Evolutionary conservation across 257 asterid species (phyloP), one percentile per base, ranked within the genome.

Genomic region (Coffea canephora): DNA sequence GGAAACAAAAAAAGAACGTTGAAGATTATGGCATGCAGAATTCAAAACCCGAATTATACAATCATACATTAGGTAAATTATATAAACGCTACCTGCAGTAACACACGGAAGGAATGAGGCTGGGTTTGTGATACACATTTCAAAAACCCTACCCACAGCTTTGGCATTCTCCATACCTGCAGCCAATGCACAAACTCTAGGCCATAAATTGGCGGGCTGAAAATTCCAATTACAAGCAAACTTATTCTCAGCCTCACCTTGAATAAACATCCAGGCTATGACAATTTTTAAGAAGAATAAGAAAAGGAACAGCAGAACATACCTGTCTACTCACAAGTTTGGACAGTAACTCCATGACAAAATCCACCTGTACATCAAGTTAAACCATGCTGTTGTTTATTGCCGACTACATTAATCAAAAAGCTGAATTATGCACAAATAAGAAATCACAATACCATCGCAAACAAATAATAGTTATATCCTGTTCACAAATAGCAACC

Each of bases 81-180:
- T 27, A 83, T 71, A 61, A 49, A 71, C 13, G 74, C 39, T 90
- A 93, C 99, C 98, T 92, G 97, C 59, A 96, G 82, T 84, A 96
- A 82, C 73, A 94, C 98, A 52, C 84, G 89, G 87, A 94, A 94
- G 74, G 99, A 96, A 84, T 90, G 98, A 31, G 99, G 99, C 80
- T 90, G 97, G 5, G 97, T 96, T 82, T 96, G 99, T 41, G 97
- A 92, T 79, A 96, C 87, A 67, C 98, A 96, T 88, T 96, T 96
- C 88, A 96, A 81, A 89, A 96, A 89, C 72, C 99, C 98, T 76
- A 94, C 92, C 97, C 97, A 96, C 67, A 92, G 86, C 85, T 96
- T 92, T 41, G 98, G 97, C 95, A 91, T 91, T 86, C 92, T 91
- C 99, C 99, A 96, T 78, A 96, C 91, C 99, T 94, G 83, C 72